Conservation (phyloP, 2,329 filamentous ascomycete genomes). For the Stemphylium vesicarium region DNA sequence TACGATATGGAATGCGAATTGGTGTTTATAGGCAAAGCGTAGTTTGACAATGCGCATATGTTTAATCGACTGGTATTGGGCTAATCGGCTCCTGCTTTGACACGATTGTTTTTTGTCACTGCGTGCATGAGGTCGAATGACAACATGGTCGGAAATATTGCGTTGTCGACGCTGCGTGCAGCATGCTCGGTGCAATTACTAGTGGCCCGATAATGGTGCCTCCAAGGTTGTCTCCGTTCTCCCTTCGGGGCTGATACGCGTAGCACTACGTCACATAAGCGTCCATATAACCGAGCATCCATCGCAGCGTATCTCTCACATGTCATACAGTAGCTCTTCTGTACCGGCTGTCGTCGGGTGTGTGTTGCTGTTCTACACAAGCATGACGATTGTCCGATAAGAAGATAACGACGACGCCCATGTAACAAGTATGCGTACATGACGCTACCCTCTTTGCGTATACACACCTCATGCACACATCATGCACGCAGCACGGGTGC, state of each 20-base stretch:
- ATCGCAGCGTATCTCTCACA: not conserved
- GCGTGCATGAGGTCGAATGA: not conserved
- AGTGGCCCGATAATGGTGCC: not conserved
- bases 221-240: not conserved
- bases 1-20: conserved; percentile 16
- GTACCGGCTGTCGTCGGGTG: not conserved
- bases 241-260: not conserved
- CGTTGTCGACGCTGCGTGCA: not conserved
- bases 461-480: not conserved
- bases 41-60: not conserved
- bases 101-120: not conserved
- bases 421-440: not conserved
- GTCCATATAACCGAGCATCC: not conserved
- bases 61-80: not conserved
- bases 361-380: not conserved
- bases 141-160: not conserved
- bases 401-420: not conserved
- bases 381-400: not conserved
- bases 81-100: not conserved
- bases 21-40: not conserved
- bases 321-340: too few relatives aligned
- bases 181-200: not conserved
- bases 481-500: conserved; percentile 8
- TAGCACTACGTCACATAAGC: not conserved
- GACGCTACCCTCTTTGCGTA: not conserved